Evolutionary conservation across 2,329 filamentous ascomycete species (phyloP).

Genomic region (Teratosphaeria epicoccoides): DNA sequence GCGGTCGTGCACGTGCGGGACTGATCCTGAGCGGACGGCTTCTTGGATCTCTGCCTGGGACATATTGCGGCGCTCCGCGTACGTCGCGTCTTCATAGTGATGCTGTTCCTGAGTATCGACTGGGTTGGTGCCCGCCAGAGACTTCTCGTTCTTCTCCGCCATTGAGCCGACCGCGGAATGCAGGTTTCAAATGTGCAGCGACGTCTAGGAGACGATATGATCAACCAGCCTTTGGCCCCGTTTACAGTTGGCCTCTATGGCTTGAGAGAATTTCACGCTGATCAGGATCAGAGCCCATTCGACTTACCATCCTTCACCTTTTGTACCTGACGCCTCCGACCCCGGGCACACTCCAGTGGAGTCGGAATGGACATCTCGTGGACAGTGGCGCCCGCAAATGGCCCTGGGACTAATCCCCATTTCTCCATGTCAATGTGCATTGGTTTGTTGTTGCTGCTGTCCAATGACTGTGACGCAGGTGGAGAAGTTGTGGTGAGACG

Average conservation of each 20-base stretch:
- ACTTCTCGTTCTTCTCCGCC: conserved; percentile 3
- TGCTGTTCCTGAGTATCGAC: conserved; percentile 1
- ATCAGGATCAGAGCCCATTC: neutral
- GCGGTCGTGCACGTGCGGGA: conserved; percentile 16
- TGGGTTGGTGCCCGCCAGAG: neutral
- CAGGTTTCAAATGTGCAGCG: neutral
- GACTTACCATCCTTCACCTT: neutral
- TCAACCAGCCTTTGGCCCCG: neutral
- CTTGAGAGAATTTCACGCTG: neutral
- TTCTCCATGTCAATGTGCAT: neutral
- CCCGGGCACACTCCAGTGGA: neutral
- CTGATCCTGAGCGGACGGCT: conserved; percentile 21
- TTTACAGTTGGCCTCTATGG: neutral
- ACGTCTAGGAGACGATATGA: neutral
- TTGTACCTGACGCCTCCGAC: neutral
- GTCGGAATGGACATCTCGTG: neutral
- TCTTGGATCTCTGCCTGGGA: conserved; percentile 16
- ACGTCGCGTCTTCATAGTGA: conserved; percentile 14
- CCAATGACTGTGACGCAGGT: neutral
- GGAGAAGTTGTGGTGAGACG: neutral
- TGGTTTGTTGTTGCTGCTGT: neutral
- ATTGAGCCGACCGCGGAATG: neutral
- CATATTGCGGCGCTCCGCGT: conserved; percentile 14
- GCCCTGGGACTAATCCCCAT: neutral
- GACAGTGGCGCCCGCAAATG: neutral